Conservation (phyloP, 2,329 filamentous ascomycete species). For the Monilinia fructicola region DNA sequence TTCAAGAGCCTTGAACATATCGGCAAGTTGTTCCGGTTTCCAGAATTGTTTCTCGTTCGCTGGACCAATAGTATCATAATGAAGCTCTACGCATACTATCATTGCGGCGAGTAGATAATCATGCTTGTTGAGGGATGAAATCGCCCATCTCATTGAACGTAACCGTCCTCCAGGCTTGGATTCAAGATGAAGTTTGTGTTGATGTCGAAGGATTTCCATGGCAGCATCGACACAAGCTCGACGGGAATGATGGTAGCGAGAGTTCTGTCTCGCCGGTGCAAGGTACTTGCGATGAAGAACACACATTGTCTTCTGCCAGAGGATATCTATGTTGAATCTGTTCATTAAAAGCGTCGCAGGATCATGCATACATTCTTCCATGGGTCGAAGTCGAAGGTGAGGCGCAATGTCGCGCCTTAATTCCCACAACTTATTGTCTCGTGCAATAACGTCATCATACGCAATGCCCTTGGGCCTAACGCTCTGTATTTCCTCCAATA, state of each 20-base stretch:
- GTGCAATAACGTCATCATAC: constrained; percentile 64
- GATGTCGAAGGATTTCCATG: constrained; percentile 74
- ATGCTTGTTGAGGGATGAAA: constrained; percentile 75
- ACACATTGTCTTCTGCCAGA: constrained; percentile 87
- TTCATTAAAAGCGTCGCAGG: constrained; percentile 84
- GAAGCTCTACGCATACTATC: constrained; percentile 78
- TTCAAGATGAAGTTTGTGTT: constrained; percentile 73
- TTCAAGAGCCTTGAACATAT: constrained; percentile 76
- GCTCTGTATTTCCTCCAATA: constrained; percentile 63
- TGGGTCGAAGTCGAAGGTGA: constrained; percentile 71
- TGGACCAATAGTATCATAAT: constrained; percentile 58
- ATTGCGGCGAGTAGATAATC: constrained; percentile 82
- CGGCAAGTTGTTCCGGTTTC: constrained; percentile 60
- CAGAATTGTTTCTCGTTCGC: constrained; percentile 54
- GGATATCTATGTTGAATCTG: constrained; percentile 77
- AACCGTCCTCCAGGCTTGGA: constrained; percentile 70
- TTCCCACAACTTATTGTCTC: constrained; percentile 61
- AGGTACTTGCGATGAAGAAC: constrained; percentile 88
- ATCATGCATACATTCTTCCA: constrained; percentile 73
- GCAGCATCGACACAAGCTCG: constrained; percentile 83
- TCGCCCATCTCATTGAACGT: constrained; percentile 72
- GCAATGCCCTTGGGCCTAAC: constrained; percentile 52
- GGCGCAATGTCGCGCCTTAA: constrained; percentile 70
- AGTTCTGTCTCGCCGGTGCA: constrained; percentile 71
- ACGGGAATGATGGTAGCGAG: constrained; percentile 80